A percentile compares a stretch with the other conserved stretches of the same genome.
Evolutionary conservation across 2,329 filamentous ascomycete species (phyloP).

Genomic region (Cercospora citrullina): DNA sequence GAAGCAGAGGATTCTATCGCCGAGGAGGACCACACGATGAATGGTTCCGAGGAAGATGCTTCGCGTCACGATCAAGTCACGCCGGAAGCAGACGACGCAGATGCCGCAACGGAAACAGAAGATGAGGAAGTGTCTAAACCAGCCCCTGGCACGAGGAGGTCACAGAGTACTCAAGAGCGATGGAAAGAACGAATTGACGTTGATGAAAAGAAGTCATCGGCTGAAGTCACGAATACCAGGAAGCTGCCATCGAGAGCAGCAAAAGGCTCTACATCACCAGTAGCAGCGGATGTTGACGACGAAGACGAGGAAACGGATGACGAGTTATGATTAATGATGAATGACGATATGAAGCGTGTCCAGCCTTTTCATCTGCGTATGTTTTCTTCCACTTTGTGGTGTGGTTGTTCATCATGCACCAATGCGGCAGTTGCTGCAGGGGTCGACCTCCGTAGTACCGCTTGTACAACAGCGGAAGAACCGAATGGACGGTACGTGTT

Average conservation of each 20-base stretch:
- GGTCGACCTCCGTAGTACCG: conserved; percentile 8
- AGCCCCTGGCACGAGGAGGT: neutral
- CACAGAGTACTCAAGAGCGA: conserved; percentile 10
- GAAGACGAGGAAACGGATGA: conserved; percentile 40
- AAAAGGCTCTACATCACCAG: conserved; percentile 19
- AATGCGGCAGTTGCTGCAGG: conserved; percentile 4
- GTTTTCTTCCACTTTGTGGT: neutral
- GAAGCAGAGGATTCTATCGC: conserved; percentile 34
- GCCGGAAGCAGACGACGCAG: conserved; percentile 13
- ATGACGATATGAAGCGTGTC: neutral
- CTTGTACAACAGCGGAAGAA: neutral
- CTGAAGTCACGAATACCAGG: conserved; percentile 6
- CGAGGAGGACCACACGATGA: conserved; percentile 21
- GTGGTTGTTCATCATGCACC: neutral
- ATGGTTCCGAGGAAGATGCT: conserved; percentile 30
- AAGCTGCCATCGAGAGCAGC: conserved; percentile 26
- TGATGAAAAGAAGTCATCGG: conserved; percentile 12
- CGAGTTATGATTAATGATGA: conserved; percentile 32
- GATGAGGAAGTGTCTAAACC: conserved; percentile 9
- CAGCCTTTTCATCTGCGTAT: neutral
- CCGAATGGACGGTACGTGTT: neutral
- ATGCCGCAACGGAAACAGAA: conserved; percentile 6
- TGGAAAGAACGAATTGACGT: conserved; percentile 15
- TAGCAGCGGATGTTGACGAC: conserved; percentile 19
- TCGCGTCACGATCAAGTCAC: conserved; percentile 18